Percentiles rank a stretch among this genome's conserved stretches.
phyloP scores from a whole-genome alignment of 2,329 filamentous ascomycete genomes.

The Mollisia scopiformis region DNA sequence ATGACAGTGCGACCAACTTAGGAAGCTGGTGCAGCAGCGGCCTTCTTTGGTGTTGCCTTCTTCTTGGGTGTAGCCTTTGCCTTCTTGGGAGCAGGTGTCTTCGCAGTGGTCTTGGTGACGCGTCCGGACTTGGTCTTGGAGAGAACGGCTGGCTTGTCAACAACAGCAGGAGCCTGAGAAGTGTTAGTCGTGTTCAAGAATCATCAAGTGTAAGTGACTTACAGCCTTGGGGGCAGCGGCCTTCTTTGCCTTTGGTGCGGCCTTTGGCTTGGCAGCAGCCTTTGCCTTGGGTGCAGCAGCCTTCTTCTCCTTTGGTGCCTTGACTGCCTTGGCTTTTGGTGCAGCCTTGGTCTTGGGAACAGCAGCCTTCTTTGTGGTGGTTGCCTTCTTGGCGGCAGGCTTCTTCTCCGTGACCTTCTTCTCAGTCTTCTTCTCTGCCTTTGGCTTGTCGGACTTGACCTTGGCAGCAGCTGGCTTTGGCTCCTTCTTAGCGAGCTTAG shows the following conservation, averaged over 20 bases:
- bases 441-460: conserved; percentile 35
- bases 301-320: conserved; percentile 44
- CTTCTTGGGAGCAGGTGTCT: conserved; percentile 18
- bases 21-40: conserved; percentile 21
- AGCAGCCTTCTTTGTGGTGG: conserved; percentile 30
- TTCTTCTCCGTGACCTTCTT: conserved; percentile 44
- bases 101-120: conserved; percentile 67
- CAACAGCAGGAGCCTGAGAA: conserved; percentile 63
- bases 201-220: conserved; percentile 17
- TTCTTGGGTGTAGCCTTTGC: conserved; percentile 40
- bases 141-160: conserved; percentile 63
- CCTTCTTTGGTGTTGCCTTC: conserved; percentile 36
- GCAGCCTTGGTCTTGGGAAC: conserved; percentile 35
- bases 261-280: conserved; percentile 39
- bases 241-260: conserved; percentile 38
- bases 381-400: conserved; percentile 40
- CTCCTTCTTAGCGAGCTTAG: conserved; percentile 71
- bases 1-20: conserved; percentile 3
- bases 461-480: conserved; percentile 47
- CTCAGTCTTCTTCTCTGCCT: conserved; percentile 38
- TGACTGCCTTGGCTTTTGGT: conserved; percentile 42
- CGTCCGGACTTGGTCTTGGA: conserved; percentile 75
- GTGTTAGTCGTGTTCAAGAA: conserved; percentile 24
- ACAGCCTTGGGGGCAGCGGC: conserved; percentile 31
- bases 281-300: conserved; percentile 41